Evolutionary conservation across 257 asterid genomes (phyloP).

Genomic region (Mentha longifolia): DNA sequence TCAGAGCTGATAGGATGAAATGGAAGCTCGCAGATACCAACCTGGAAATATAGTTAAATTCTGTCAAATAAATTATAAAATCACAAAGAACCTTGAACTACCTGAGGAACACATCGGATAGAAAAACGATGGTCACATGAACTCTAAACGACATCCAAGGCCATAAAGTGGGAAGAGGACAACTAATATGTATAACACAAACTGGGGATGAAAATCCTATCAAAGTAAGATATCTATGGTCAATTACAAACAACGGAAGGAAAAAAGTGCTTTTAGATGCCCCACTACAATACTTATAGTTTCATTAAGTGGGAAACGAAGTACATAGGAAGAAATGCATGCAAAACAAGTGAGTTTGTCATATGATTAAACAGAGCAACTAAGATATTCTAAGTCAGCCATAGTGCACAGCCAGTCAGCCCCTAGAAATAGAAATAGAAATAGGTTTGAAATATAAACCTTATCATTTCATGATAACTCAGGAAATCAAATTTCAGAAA

Average conservation of each 20-base stretch:
- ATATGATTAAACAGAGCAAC: no score
- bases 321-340: no score
- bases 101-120: not conserved
- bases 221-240: not conserved
- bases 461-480: not conserved
- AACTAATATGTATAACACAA: not conserved
- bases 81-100: slow-evolving; percentile 4
- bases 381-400: no score
- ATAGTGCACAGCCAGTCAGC: no score
- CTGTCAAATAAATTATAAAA: slow-evolving; percentile 14
- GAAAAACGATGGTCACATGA: not conserved
- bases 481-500: not conserved
- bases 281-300: not conserved
- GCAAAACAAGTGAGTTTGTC: no score
- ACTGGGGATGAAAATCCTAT: not conserved
- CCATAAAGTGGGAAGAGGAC: not conserved
- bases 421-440: not conserved
- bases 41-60: slow-evolving; percentile 49
- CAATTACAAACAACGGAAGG: not conserved
- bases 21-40: slow-evolving; percentile 97
- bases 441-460: slow-evolving; percentile 10
- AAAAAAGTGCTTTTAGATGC: slow-evolving; percentile 5
- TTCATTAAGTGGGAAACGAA: not conserved
- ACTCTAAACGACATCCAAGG: not conserved
- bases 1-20: slow-evolving; percentile 97